Conservation (phyloP, 768 basidiomycete genomes). For the Trametopsis cervina region DNA sequence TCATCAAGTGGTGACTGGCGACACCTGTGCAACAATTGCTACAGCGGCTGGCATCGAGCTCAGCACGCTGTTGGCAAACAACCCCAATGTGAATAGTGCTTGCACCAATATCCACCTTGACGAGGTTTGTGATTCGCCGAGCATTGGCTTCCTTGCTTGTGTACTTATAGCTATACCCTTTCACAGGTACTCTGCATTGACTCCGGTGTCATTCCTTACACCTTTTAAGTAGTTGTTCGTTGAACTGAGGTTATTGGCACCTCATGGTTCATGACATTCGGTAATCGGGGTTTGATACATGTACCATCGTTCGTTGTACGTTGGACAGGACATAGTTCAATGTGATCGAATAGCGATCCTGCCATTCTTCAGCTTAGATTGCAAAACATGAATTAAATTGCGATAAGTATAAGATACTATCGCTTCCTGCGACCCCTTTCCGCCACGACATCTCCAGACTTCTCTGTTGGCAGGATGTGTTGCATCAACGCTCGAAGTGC, state of each 20-base stretch:
- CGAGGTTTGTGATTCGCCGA: conserved; percentile 35
- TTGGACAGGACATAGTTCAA: no score
- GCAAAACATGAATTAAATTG: no score
- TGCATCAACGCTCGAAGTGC: no score
- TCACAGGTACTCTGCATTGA: conserved; percentile 16
- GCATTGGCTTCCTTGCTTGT: background rate
- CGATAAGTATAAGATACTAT: no score
- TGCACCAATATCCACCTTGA: conserved; percentile 53
- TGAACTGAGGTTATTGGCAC: background rate
- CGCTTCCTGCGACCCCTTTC: no score
- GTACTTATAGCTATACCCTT: background rate
- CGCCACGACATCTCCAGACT: no score
- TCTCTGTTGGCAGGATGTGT: no score
- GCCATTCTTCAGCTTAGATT: no score
- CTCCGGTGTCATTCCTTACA: conserved; percentile 10
- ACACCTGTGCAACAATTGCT: conserved; percentile 44
- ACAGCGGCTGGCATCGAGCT: conserved; percentile 33
- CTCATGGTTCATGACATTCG: no score
- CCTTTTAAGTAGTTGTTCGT: background rate
- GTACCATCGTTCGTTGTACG: no score
- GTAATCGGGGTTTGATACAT: no score
- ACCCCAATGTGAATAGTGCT: conserved; percentile 48
- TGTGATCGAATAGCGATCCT: no score
- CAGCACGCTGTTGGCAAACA: conserved; percentile 48
- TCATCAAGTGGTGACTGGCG: conserved; percentile 38